Evolutionary conservation across 2,329 filamentous ascomycete species (phyloP), one percentile per base, ranked within the genome.

Genomic region (Fusarium pilosicola): DNA sequence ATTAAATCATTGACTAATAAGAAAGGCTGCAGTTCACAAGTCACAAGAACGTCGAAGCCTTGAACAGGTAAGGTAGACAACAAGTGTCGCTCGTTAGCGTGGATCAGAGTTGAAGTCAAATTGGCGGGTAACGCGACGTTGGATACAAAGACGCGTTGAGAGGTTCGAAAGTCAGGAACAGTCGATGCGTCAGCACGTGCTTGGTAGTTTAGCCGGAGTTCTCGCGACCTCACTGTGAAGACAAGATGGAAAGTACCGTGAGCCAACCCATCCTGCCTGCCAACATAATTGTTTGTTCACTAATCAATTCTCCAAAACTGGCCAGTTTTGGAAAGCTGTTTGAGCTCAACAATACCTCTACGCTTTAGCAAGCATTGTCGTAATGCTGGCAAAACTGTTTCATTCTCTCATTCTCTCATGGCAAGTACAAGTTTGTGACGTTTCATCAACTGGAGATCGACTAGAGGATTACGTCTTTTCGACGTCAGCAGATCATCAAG

Each of bases 161-260:
- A 52, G 59, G 30, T 36, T 49, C n/a, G 10, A 41, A 32, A 11
- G 13, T 34, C 11, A 30, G 36, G 45, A 62, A 36, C 15, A 36
- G 7, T 18, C 17, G 62, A 75, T 75, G 73, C 73, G 73, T 59
- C 52, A 46, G 55, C 69, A 76, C 66, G 74, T 74, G 71, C 20
- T 13, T n/a, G 1, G 28, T 30, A 30, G 30, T 63, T 73, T 66
- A 51, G 7, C 68, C 68, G 72, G 26, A 22, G 62, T 65, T 74
- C 32, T 5, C 30, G 24, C 71, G 62, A 55, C 28, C 4, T 13
- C 13, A 12, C 17, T 34, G 20, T 11, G 34, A 39, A 39, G n/a
- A 28, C n/a, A 38, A 15, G 5, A 34, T 34, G 30, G 30, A 51
- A 51, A 34, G 48, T 24, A 51, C 30, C 30, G 9, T 24, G 30